Conservation (phyloP, 1,284 basidiomycete species). For the Rhodotorula sp. region DNA sequence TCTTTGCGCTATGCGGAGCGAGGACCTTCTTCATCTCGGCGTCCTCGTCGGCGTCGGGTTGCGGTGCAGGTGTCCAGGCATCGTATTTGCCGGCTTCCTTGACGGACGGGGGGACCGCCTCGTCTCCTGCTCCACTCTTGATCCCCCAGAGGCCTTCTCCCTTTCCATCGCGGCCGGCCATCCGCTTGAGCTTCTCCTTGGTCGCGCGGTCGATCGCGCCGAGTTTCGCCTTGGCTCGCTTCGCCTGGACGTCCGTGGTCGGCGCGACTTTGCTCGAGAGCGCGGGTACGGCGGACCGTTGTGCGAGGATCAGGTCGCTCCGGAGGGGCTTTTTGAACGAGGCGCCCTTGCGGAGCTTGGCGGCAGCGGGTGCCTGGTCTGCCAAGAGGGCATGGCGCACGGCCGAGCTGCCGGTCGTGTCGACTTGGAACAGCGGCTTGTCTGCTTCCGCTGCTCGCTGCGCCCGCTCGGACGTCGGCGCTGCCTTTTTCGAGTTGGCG, state of each 20-base stretch:
- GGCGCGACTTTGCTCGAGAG: slow-evolving; percentile 31
- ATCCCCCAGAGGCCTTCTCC: slow-evolving; percentile 63
- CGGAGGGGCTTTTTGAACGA: slow-evolving; percentile 59
- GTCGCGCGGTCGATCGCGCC: slow-evolving; percentile 81
- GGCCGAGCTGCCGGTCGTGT: slow-evolving; percentile 25
- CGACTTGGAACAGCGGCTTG: slow-evolving; percentile 36
- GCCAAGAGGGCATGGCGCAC: slow-evolving; percentile 32
- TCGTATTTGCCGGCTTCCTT: slow-evolving; percentile 71
- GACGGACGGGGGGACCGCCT: slow-evolving; percentile 58
- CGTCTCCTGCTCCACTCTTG: slow-evolving; percentile 61
- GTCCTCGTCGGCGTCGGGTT: slow-evolving; percentile 53
- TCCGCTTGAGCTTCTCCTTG: slow-evolving; percentile 71
- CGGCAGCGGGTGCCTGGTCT: slow-evolving; percentile 24
- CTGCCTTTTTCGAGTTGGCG: slow-evolving; percentile 15
- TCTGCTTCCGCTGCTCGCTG: not conserved
- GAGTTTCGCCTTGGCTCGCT: slow-evolving; percentile 62
- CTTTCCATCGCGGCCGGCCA: slow-evolving; percentile 66
- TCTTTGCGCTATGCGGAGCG: slow-evolving; percentile 13
- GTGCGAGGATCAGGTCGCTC: slow-evolving; percentile 75
- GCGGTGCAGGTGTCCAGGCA: slow-evolving; percentile 60
- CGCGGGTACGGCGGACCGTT: slow-evolving; percentile 82
- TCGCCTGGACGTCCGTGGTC: slow-evolving; percentile 31
- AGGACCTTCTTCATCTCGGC: slow-evolving; percentile 49
- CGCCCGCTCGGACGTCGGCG: slow-evolving; percentile 14
- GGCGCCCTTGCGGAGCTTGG: slow-evolving; percentile 34